Base-by-base conservation (phyloP, 2,329 filamentous ascomycete genomes). In the Paecilomyces dactylethromorphus region DNA sequence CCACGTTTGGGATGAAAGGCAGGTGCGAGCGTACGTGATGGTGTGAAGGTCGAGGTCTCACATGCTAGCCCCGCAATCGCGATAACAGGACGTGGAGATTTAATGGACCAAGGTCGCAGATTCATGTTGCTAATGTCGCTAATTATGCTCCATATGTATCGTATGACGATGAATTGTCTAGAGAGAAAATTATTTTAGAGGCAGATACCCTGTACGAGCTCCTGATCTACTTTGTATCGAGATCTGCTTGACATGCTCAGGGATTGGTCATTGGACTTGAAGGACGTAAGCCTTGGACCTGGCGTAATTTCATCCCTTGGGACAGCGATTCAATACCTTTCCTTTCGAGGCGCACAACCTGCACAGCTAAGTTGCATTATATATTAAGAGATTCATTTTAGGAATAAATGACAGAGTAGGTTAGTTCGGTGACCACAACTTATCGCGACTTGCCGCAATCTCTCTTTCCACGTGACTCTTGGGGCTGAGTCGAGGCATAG, bases 31-130 rank as follows among this genome's bases (percentile, higher is more conserved):
- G 81, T 83, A 31, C 79, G 76, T 0, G 80, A 78, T 1, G 80
- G 79, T 4, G 79, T 79, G 63, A 83, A 83, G 3, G 76, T 80
- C 3, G 81, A 83, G 1, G 79, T 83, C 63, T 84, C 81, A 65
- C 80, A 82, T 31, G 81, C 80, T 2, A 84, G 73, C 18, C 81
- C 81, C 18, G 80, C 80, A 55, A 83, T 74, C 3, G 77, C 80
- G 56, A 84, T 81, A 7, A 79, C 68, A 3, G 80, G 80, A n/a
- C 61, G 75, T 67, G 10, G 69, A 65, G 59, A 62, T 74, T 68
- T 77, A 64, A 29, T 55, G 22, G 26, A 45, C 4, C 39, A n/a
- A n/a, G 21, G 6, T n/a, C 39, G 39, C 5, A 45, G 39, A 15
- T 45, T 45, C 39, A 45, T 45, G 39, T 18, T 45, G 18, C 10